Conservation (phyloP, 495 filamentous ascomycete genomes). For the Annulohypoxylon nitens region DNA sequence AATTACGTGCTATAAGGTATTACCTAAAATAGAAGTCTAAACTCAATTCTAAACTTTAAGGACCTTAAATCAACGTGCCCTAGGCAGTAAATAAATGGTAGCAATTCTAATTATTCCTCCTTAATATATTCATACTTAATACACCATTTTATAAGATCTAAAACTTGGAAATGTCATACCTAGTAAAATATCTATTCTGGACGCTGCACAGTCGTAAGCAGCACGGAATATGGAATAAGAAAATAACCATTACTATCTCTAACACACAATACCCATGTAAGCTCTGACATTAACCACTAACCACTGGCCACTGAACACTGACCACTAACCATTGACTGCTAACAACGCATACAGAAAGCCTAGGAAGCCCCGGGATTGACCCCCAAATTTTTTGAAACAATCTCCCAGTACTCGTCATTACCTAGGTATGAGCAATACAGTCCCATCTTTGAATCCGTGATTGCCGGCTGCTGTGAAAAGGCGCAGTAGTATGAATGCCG, state of each 20-base stretch:
- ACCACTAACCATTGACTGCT: neutral
- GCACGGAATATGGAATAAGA: neutral
- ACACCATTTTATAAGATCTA: neutral
- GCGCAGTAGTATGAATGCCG: constrained; percentile 34
- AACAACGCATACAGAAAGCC: neutral
- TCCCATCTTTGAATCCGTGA: constrained; percentile 32
- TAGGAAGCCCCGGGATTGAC: constrained; percentile 38
- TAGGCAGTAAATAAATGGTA: neutral
- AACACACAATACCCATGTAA: constrained; percentile 30
- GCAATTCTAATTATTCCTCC: neutral
- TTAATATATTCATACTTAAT: constrained; percentile 11
- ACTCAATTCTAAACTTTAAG: constrained; percentile 9
- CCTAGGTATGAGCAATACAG: constrained; percentile 28
- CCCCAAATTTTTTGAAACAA: constrained; percentile 36
- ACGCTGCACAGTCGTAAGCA: constrained; percentile 26
- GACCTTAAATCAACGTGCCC: neutral
- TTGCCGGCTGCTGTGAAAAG: constrained; percentile 40
- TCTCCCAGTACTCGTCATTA: constrained; percentile 6
- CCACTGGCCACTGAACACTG: neutral
- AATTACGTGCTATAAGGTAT: neutral
- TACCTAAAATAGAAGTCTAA: constrained; percentile 38
- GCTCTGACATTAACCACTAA: constrained; percentile 2
- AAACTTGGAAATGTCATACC: neutral
- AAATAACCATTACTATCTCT: constrained; percentile 8
- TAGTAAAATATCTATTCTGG: neutral